Base-by-base conservation (phyloP, 768 basidiomycete genomes). In the Hericium erinaceus region DNA sequence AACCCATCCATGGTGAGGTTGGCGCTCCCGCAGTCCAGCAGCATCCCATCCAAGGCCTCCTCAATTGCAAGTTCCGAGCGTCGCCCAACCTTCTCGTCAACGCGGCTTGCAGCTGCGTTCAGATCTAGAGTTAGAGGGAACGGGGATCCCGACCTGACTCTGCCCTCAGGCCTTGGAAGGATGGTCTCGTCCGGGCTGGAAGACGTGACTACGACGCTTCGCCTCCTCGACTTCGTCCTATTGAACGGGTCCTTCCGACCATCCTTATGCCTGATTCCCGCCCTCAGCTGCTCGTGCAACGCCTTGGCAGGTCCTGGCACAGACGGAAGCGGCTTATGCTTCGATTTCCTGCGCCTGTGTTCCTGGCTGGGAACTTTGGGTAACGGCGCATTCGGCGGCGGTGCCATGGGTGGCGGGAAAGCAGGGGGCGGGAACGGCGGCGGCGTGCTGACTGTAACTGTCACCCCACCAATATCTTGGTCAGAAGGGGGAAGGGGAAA, bases 401-500 rank as follows among this genome's bases (percentile, higher is more conserved):
- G 44, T 20, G 44, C n/a, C 3, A 8, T n/a, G 12, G 44, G 44
- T 15, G 44, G 44, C n/a, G 44, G 15, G 59, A 59, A 33, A 57
- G 57, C 15, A 46, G 51, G 22, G 26, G 59, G 61, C n/a, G 56
- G 56, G 15, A 52, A 53, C 39, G 33, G 37, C 39, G 57, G 57
- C 16, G 52, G 41, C 15, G 54, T 54, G 16, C n/a, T 38, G 13
- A 58, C 54, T 13, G 53, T 56, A 18, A 58, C 56, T 15, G 57
- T 61, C 18, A 60, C 54, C 7, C 57, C 61, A 24, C 50, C n/a
- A n/a, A 51, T 13, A 4, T 48, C 38, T 5, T 48, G 37, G 28
- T 56, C 56, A 50, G 20, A 46, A 46, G 59, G 59, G 22, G 57
- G 61, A 2, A 60, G 59, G 18, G 61, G 61, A 40, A 62, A 60